Evolutionary conservation across 2,329 filamentous ascomycete genomes (phyloP).

Genomic region (Ascochyta pisi): DNA sequence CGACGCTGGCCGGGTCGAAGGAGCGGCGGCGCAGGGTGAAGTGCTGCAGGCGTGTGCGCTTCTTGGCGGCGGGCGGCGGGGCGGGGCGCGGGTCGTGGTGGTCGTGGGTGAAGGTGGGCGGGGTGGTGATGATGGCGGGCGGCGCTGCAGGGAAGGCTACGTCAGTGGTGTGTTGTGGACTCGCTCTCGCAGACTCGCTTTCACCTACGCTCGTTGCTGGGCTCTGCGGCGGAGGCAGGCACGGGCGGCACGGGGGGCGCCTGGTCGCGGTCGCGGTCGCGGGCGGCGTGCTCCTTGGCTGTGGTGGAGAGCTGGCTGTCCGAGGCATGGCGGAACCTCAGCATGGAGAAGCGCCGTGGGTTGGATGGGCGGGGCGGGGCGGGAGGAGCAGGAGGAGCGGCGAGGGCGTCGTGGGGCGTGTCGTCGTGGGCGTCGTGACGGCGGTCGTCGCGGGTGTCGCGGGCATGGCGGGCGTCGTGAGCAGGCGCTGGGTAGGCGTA

Average conservation of each 20-base stretch:
- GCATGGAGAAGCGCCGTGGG: slow-evolving; percentile 67
- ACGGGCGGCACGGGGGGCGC: slow-evolving; percentile 43
- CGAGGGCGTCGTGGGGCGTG: slow-evolving; percentile 21
- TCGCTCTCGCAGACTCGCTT: background rate
- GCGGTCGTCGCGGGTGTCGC: slow-evolving; percentile 22
- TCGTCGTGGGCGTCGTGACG: slow-evolving; percentile 17
- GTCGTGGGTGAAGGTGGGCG: slow-evolving; percentile 68
- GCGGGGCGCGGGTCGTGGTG: slow-evolving; percentile 21
- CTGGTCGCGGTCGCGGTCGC: slow-evolving; percentile 43
- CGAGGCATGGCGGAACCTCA: slow-evolving; percentile 90
- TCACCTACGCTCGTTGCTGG: slow-evolving; percentile 5
- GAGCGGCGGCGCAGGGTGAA: slow-evolving; percentile 46
- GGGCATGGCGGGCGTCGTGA: slow-evolving; percentile 19
- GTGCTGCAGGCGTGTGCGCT: slow-evolving; percentile 44
- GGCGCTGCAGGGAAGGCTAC: slow-evolving; percentile 51
- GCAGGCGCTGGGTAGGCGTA: background rate
- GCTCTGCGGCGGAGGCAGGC: slow-evolving; percentile 25
- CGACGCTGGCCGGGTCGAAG: slow-evolving; percentile 44
- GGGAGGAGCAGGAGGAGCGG: background rate
- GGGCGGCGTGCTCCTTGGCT: slow-evolving; percentile 71
- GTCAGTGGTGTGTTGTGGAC: slow-evolving; percentile 33
- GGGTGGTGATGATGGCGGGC: slow-evolving; percentile 86
- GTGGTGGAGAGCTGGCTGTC: slow-evolving; percentile 84
- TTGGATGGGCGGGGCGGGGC: slow-evolving; percentile 46
- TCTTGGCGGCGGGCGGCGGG: slow-evolving; percentile 28